Evolutionary conservation across 495 filamentous ascomycete species (phyloP), one percentile per base, ranked within the genome.

Genomic region (Massariosphaeria phaeospora): DNA sequence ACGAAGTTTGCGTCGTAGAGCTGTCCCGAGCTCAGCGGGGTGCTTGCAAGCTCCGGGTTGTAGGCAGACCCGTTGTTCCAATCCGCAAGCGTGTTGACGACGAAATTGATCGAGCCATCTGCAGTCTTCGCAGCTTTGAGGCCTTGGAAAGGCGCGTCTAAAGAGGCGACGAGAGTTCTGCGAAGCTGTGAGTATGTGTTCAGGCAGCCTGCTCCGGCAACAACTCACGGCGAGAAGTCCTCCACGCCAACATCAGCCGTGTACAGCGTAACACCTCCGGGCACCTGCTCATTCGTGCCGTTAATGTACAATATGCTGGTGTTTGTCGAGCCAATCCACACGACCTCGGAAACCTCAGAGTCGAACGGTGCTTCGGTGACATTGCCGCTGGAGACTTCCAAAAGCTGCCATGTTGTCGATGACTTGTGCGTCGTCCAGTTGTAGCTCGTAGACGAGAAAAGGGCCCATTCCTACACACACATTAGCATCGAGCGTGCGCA

Each of bases 1-100:
- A 86, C 82, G 64, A 86, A 90, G 41, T 88, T 76, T 47, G 73
- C 77, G 45, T 80, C 79, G 63, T 89, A 91, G 27, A 88, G 75
- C 46, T 78, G 80, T 4, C 78, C 87, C 13, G 77, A 75, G 11
- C 82, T 83, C 2, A 71, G 63, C 4, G 78, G 75, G 36, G 78
- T 79, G 50, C 72, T 66, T 17, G 76, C 83, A 0, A 76, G 71
- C 44, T 82, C 73, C 12, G 74, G 69, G 55, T 88, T 84, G 67
- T 82, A 79, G 2, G 84, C 69, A 1, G 76, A 70, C 4, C 84
- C 86, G 24, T 79, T 76, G 13, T 79, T 73, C 47, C 25, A 31
- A 36, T 79, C 81, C 0, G 83, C 75, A 39, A 80, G 67, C 12
- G 74, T 83, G 12, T 46, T 73, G 0, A 61, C 50, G n/a, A 66